Conservation (phyloP, 2,329 filamentous ascomycete genomes). For the Ambrosiella xylebori region DNA sequence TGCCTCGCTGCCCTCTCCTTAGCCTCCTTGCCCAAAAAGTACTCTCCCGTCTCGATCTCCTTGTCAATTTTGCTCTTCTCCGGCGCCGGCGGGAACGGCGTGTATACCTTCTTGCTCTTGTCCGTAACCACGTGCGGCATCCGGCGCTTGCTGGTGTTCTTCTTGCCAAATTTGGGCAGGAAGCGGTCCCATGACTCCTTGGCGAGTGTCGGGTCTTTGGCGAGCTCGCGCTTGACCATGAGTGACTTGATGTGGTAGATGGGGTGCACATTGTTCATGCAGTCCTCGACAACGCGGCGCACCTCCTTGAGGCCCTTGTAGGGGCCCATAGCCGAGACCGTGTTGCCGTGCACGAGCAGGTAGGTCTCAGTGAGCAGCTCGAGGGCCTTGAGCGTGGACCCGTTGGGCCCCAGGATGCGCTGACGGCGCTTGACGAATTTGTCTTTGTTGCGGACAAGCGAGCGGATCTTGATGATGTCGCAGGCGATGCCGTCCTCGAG, state of each 20-base stretch:
- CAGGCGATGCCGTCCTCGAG: slow-evolving; percentile 80
- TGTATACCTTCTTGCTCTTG: slow-evolving; percentile 88
- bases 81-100: slow-evolving; percentile 86
- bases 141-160: slow-evolving; percentile 67
- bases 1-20: slow-evolving; percentile 72
- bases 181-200: slow-evolving; percentile 92
- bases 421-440: slow-evolving; percentile 90
- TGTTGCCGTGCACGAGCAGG: slow-evolving; percentile 92
- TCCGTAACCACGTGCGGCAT: slow-evolving; percentile 75
- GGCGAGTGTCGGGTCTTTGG: slow-evolving; percentile 71
- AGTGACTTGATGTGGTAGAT: slow-evolving; percentile 66
- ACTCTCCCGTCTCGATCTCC: slow-evolving; percentile 96
- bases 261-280: slow-evolving; percentile 92
- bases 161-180: slow-evolving; percentile 92
- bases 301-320: slow-evolving; percentile 91
- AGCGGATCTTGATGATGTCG: slow-evolving; percentile 92
- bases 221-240: slow-evolving; percentile 85
- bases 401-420: slow-evolving; percentile 77
- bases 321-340: slow-evolving; percentile 76
- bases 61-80: slow-evolving; percentile 98
- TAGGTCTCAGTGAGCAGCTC: slow-evolving; percentile 85
- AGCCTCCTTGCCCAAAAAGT: slow-evolving; percentile 82
- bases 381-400: slow-evolving; percentile 82
- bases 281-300: slow-evolving; percentile 76
- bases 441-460: slow-evolving; percentile 80